Evolutionary conservation across 1,139 yeast species (phyloP), one percentile per base, ranked within the genome.

Genomic region (Nakaseomyces bracarensis): DNA sequence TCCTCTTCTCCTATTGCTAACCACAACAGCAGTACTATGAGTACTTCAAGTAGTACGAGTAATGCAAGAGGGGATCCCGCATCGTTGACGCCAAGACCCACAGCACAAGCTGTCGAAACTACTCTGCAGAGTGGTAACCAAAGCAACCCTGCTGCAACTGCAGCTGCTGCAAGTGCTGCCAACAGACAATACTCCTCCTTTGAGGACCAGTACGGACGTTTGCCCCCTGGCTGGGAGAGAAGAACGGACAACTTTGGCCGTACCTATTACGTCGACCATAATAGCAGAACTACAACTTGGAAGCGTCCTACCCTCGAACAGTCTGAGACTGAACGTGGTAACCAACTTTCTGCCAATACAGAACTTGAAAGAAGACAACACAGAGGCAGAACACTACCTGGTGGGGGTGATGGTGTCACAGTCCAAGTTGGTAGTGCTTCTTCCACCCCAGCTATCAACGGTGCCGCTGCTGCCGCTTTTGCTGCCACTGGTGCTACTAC

Each of bases 161-260:
- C 55, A 10, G 41, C 55, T 14, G 41, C 54, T 9, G 43, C 53
- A 18, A 44, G 57, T 23, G 50, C 53, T 20, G 41, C 56, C 26
- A 21, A 50, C 33, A 74, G 86, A 58, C 91, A 81, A 53, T 82
- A 79, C 55, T 83, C 95, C 2, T 85, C 97, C 1, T 91, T 91
- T 61, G 98, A 91, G 65, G 99, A 91, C 65, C 97, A 91, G 61
- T 78, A 80, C 55, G 99, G 99, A 39, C 74, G 96, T 57, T 71
- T 91, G 52, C 99, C 98, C 4, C 85, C 96, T 3, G 99, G 99
- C 3, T 91, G 98, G 98, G 99, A 91, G 66, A 79, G 98, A 55
- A 78, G 97, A 64, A 89, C 97, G 1, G 99, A 91, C 64, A 87
- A 87, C 61, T 84, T 87, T 57, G 98, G 98, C 25, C 78, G 99